Conservation (phyloP, 805 yeast genomes). For the Lipomyces sp. region DNA sequence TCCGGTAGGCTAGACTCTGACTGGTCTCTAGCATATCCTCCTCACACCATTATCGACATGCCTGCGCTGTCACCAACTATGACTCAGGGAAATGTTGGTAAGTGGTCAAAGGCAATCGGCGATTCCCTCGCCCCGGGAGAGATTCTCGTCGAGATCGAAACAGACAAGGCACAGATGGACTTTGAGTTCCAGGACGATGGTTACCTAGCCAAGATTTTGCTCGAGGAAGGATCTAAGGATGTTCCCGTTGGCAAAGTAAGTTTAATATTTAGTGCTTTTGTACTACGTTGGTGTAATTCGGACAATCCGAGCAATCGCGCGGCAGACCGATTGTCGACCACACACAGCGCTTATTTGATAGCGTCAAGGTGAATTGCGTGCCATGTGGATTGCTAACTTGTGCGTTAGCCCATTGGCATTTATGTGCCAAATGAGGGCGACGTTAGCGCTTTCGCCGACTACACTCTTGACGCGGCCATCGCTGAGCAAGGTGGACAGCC, state of each 20-base stretch:
- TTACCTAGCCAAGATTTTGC: constrained; percentile 80
- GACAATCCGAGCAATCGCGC: too few relatives aligned
- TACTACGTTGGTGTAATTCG: too few relatives aligned
- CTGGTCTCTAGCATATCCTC: constrained; percentile 56
- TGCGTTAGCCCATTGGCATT: constrained; percentile 79
- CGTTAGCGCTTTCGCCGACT: constrained; percentile 85
- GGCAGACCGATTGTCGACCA: too few relatives aligned
- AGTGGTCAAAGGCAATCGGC: constrained; percentile 90
- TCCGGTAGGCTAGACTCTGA: not conserved
- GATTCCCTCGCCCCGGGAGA: constrained; percentile 91
- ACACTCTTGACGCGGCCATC: constrained; percentile 76
- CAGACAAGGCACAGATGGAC: constrained; percentile 98
- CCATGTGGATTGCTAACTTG: constrained; percentile 3
- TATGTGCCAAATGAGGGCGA: constrained; percentile 86
- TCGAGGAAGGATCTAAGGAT: constrained; percentile 85
- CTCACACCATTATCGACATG: constrained; percentile 90
- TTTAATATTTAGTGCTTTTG: not conserved
- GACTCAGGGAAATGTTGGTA: constrained; percentile 92
- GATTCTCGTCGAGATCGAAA: constrained; percentile 93
- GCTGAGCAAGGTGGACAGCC: constrained; percentile 42
- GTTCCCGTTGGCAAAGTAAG: constrained; percentile 76
- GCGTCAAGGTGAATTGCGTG: not conserved
- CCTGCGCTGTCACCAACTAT: constrained; percentile 99
- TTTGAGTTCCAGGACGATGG: constrained; percentile 98
- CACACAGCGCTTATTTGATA: too few relatives aligned